These are phyloP conservation scores for Colletotrichum agaves DNA, from an alignment of 2,329 filamentous ascomycete genomes.

Conservation along the genomic window DNA sequence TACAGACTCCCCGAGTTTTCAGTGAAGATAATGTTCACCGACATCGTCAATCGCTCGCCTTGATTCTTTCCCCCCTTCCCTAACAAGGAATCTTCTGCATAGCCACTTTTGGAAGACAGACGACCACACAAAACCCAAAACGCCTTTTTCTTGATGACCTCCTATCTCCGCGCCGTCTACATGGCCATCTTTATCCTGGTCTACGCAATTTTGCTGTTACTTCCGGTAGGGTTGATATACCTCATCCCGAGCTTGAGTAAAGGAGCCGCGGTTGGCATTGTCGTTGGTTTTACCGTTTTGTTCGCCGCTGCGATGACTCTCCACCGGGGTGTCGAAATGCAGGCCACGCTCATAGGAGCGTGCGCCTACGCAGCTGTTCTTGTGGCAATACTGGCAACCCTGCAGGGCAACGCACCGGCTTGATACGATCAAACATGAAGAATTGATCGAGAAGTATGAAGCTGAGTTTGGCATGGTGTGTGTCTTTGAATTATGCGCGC, in stretches of 20 bases:
- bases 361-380: not conserved
- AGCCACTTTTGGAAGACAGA: not conserved
- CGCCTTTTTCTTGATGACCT: not conserved
- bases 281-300: not conserved
- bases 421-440: too few relatives aligned
- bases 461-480: too few relatives aligned
- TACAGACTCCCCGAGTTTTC: not conserved
- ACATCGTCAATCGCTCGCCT: not conserved
- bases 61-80: not conserved
- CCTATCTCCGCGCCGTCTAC: not conserved
- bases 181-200: not conserved
- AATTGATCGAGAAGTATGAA: too few relatives aligned
- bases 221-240: not conserved
- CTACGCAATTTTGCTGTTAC: not conserved
- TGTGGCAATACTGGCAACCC: not conserved
- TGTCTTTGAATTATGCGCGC: too few relatives aligned
- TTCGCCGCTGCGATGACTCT: not conserved
- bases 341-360: not conserved
- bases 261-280: not conserved
- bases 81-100: accelerated
- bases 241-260: not conserved
- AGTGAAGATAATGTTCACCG: not conserved
- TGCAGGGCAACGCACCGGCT: too few relatives aligned
- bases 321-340: not conserved
- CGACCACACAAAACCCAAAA: not conserved